These are phyloP conservation scores for Ustilago loliicola DNA, from an alignment of 1,284 basidiomycete species.

Conservation along the genomic window DNA sequence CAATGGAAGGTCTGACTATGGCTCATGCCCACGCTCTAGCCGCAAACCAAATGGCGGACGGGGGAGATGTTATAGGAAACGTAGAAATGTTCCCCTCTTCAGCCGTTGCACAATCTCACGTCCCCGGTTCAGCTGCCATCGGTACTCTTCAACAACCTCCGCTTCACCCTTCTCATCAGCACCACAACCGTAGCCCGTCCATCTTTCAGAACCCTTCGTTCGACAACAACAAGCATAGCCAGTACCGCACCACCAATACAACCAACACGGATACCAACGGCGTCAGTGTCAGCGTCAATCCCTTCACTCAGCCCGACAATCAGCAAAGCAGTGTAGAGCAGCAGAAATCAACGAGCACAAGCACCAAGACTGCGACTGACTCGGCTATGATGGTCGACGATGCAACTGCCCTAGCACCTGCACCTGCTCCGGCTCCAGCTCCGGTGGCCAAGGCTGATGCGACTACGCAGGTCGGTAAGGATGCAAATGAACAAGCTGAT, in stretches of 20 bases:
- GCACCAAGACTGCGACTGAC: slow-evolving; percentile 25
- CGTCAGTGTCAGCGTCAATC: slow-evolving; percentile 13
- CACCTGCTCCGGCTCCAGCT: slow-evolving; percentile 7
- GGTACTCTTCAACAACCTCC: slow-evolving; percentile 37
- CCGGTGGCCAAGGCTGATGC: neutral
- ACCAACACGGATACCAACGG: slow-evolving; percentile 4
- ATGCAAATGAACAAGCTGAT: neutral
- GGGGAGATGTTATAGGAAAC: slow-evolving; percentile 7
- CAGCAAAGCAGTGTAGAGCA: neutral
- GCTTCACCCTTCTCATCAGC: slow-evolving; percentile 5
- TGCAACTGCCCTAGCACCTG: neutral
- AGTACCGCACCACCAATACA: slow-evolving; percentile 6
- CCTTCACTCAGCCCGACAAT: neutral
- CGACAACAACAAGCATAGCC: slow-evolving; percentile 18
- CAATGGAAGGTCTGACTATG: slow-evolving; percentile 3
- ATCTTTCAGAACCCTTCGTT: slow-evolving; percentile 26
- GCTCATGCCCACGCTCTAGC: slow-evolving; percentile 11
- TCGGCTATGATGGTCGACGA: slow-evolving; percentile 36
- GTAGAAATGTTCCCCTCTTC: slow-evolving; percentile 42
- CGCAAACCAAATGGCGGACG: neutral
- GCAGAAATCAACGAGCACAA: slow-evolving; percentile 10
- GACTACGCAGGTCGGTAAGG: neutral
- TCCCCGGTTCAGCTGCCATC: slow-evolving; percentile 23
- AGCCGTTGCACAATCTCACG: slow-evolving; percentile 32
- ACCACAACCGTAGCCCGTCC: slow-evolving; percentile 1